Evolutionary conservation across 108 stramenopile genomes (phyloP), one percentile per base, ranked within the genome.

Genomic region (Discostella pseudostelligera): DNA sequence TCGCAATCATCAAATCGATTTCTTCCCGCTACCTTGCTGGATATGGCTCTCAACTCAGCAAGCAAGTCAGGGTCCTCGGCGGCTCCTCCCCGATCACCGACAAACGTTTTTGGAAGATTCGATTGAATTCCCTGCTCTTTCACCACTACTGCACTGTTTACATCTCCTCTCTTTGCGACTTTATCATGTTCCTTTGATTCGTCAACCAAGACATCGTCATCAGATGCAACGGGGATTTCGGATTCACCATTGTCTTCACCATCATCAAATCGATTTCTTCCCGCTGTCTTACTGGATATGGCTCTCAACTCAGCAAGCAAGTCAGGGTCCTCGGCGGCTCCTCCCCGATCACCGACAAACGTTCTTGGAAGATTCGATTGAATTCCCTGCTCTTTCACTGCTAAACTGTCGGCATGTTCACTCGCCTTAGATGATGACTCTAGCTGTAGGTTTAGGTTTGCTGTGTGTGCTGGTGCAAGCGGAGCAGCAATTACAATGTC

Each of bases 1-100:
- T 43, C 59, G 12, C 66, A 45, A n/a, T 77, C 76, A 16, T 70
- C 77, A 59, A 86, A 84, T 17, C 85, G 79, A 80, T 70, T 66
- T 1, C 74, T 67, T 53, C 82, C 49, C 19, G 67, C 39, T 8
- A 73, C 67, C 36, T 83, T 79, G 26, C 69, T 72, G 17, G 92
- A 94, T 24, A 94, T 74, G 0, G 74, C 86, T 44, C 79, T 61
- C 29, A 90, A 44, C 50, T 77, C 59, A 1, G 89, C 87, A 51
- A 89, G 54, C 26, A 92, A 55, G 46, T 88, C 89, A 44, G 85
- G 84, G 62, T 94, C 92, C 29, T 94, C 78, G n/a, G 91, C 91
- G 35, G 78, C 28, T 0, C 91, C 91, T 54, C 91, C 91, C 37
- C 87, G 83, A 32, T 87, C 88, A 12, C 91, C 90, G 28, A 60